Conservation (phyloP, 2,329 filamentous ascomycete genomes). For the Fusarium nurragi region DNA sequence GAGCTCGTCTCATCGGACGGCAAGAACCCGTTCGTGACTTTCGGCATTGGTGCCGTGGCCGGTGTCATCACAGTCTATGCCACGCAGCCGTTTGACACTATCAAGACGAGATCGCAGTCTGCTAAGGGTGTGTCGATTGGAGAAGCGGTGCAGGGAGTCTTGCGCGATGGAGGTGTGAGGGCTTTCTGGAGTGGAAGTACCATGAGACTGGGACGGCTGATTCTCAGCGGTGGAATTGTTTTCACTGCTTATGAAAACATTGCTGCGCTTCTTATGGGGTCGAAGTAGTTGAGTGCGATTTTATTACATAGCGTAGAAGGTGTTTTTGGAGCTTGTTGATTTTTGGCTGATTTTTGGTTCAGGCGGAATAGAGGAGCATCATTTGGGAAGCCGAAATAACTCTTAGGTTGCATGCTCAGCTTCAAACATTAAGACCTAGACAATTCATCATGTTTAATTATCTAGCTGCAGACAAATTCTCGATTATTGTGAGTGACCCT, state of each 20-base stretch:
- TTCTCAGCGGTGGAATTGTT: conserved; percentile 73
- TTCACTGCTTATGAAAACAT: conserved; percentile 71
- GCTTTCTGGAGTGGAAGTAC: conserved; percentile 75
- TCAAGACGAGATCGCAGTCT: conserved; percentile 71
- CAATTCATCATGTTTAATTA: neutral
- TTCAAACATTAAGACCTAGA: too few species aligned
- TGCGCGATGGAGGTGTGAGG: conserved; percentile 65
- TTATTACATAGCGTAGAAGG: neutral
- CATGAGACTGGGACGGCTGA: conserved; percentile 71
- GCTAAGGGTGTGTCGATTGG: conserved; percentile 65
- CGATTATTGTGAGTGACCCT: too few species aligned
- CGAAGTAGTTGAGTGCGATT: neutral
- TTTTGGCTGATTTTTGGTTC: too few species aligned
- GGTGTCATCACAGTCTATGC: conserved; percentile 68
- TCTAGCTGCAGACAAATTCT: neutral
- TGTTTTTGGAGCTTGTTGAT: neutral
- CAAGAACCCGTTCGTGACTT: conserved; percentile 56
- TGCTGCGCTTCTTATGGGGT: conserved; percentile 41
- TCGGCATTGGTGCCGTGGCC: conserved; percentile 68
- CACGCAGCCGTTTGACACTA: conserved; percentile 70
- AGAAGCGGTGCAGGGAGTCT: conserved; percentile 64
- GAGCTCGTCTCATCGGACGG: conserved; percentile 41
- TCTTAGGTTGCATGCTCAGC: neutral
- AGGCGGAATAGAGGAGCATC: neutral
- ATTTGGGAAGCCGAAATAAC: neutral